Evolutionary conservation across 2,329 filamentous ascomycete genomes (phyloP).

Genomic region (Ophiostoma triangulosporum): DNA sequence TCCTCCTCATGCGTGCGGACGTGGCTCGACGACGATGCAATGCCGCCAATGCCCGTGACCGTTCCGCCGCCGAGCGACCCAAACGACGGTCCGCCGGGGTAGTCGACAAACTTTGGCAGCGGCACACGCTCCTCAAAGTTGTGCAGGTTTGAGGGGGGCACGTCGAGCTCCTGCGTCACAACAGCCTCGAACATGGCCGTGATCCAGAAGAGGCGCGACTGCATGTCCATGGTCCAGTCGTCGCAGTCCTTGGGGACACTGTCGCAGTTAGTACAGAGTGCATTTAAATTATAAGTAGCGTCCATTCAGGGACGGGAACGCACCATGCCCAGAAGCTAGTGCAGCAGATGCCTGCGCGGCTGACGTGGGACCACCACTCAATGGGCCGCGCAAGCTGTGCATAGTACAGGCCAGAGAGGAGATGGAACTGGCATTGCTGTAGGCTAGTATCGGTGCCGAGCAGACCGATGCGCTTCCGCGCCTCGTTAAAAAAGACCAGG

Average conservation of each 20-base stretch:
- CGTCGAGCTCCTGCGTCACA: constrained; percentile 38
- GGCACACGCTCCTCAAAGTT: constrained; percentile 38
- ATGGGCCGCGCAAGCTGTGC: constrained; percentile 37
- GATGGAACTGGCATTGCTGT: constrained; percentile 37
- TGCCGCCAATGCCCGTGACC: background rate
- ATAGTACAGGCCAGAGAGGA: constrained; percentile 31
- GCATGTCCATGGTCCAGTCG: constrained; percentile 41
- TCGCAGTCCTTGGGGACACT: constrained; percentile 29
- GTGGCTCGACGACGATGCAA: background rate
- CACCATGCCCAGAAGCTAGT: constrained; percentile 30
- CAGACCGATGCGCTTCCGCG: constrained; percentile 32
- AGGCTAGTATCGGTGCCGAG: constrained; percentile 23
- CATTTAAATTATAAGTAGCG: too few relatives aligned
- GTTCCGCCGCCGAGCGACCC: background rate
- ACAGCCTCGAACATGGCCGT: constrained; percentile 42
- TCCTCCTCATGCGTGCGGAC: constrained; percentile 5
- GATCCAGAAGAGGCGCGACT: constrained; percentile 41
- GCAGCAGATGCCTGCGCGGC: constrained; percentile 36
- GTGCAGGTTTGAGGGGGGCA: constrained; percentile 35
- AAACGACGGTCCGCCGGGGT: constrained; percentile 10
- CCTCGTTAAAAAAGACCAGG: constrained; percentile 40
- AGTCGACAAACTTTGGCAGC: constrained; percentile 32
- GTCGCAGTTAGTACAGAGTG: background rate
- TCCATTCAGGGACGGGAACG: background rate
- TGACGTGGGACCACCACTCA: constrained; percentile 40